Evolutionary conservation across 2,329 filamentous ascomycete species (phyloP).

Genomic region (Tolypocladium guangdongense): DNA sequence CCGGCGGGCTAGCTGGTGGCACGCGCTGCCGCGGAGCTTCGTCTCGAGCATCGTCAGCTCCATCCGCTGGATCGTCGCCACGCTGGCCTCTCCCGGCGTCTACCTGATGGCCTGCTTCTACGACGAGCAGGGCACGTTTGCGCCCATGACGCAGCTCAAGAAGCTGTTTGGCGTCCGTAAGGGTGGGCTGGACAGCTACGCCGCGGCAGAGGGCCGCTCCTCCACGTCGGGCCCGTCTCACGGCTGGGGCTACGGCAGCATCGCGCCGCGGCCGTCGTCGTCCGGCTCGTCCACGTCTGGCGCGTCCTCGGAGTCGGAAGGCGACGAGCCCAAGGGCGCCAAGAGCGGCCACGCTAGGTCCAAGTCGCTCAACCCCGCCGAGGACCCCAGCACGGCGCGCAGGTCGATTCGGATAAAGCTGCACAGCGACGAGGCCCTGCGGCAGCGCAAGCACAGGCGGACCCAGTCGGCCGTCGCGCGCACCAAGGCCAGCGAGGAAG

Average conservation of each 20-base stretch:
- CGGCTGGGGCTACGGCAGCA: constrained; percentile 15
- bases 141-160: constrained; percentile 62
- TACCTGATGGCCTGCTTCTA: constrained; percentile 79
- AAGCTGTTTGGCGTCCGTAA: constrained; percentile 45
- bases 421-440: constrained; percentile 65
- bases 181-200: constrained; percentile 18
- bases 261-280: constrained; percentile 15
- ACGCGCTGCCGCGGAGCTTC: constrained; percentile 55
- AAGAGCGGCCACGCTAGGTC: constrained; percentile 47
- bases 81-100: constrained; percentile 66
- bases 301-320: constrained; percentile 61
- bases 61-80: constrained; percentile 67
- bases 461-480: constrained; percentile 37
- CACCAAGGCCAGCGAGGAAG: constrained; percentile 30
- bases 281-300: constrained; percentile 47
- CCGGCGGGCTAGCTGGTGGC: constrained; percentile 36
- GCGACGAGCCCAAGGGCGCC: constrained; percentile 31
- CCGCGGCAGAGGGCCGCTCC: not conserved
- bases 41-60: constrained; percentile 63
- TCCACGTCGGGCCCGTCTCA: not conserved
- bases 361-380: constrained; percentile 45
- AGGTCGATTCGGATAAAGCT: constrained; percentile 87
- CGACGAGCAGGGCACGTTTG: constrained; percentile 68
- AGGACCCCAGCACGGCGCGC: constrained; percentile 55
- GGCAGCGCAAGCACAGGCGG: constrained; percentile 62